Conservation (phyloP, 306 rosid genomes). For the Trifolium dubium region DNA sequence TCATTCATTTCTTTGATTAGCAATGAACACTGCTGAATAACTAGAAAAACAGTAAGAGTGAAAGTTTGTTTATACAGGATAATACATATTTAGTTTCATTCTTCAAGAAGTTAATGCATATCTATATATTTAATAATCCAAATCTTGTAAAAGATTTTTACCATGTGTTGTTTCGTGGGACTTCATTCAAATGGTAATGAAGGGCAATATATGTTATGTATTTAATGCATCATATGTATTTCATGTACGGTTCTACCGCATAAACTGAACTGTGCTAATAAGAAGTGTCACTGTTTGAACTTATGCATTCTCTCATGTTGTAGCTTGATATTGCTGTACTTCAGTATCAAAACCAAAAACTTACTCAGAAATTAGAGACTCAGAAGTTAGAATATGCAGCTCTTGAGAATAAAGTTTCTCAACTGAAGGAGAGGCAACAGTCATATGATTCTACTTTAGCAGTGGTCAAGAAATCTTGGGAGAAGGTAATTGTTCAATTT, state of each 20-base stretch:
- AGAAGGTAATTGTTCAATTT: conserved; percentile 57
- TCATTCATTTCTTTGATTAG: conserved; percentile 32
- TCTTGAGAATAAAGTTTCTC: conserved; percentile 67
- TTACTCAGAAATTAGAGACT: conserved; percentile 82
- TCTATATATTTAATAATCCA: conserved; percentile 3
- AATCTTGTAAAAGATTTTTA: conserved; percentile 13
- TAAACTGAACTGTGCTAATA: conserved; percentile 7
- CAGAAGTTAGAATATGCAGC: conserved; percentile 77
- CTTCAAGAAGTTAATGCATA: conserved; percentile 2
- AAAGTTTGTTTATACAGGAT: neutral
- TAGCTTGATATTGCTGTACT: conserved; percentile 88
- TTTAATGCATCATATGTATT: conserved; percentile 16
- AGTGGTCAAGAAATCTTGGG: conserved; percentile 77
- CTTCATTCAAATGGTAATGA: conserved; percentile 3
- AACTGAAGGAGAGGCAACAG: conserved; percentile 67
- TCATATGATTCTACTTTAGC: conserved; percentile 65
- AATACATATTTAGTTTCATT: conserved; percentile 19
- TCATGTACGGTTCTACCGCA: conserved; percentile 26
- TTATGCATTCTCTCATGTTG: conserved; percentile 44
- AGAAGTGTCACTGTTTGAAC: conserved; percentile 32
- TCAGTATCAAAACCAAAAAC: conserved; percentile 92
- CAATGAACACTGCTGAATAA: conserved; percentile 20
- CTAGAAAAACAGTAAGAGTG: conserved; percentile 21
- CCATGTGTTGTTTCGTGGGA: neutral
- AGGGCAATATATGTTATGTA: conserved; percentile 9